phyloP scores from a whole-genome alignment of 2,329 filamentous ascomycete genomes.

The Chrysoporthe deuterocubensis region DNA sequence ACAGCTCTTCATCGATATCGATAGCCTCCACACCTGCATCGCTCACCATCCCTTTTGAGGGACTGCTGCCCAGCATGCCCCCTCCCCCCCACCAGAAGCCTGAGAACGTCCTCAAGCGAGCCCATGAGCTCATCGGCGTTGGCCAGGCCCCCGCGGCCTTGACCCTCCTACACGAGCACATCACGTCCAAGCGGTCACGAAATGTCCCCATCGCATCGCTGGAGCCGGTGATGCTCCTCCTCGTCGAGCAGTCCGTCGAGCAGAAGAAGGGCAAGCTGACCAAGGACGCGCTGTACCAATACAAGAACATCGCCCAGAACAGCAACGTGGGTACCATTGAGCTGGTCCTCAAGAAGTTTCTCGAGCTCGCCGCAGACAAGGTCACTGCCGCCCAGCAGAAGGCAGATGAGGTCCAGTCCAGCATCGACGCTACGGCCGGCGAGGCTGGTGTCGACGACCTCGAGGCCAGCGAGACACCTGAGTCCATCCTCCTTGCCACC shows the following conservation, averaged over 20 bases:
- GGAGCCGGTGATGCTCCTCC: conserved; percentile 97
- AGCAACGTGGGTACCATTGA: conserved; percentile 98
- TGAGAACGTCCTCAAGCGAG: conserved; percentile 98
- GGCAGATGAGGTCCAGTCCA: conserved; percentile 92
- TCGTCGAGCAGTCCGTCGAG: conserved; percentile 96
- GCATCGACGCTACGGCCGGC: conserved; percentile 74
- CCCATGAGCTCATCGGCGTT: conserved; percentile 98
- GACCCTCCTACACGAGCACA: conserved; percentile 96
- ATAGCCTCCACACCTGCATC: conserved; percentile 1
- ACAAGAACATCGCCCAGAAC: conserved; percentile 99
- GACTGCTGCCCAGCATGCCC: conserved; percentile 56
- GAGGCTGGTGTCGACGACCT: conserved; percentile 87
- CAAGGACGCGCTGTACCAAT: conserved; percentile 98
- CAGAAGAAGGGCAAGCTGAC: conserved; percentile 97
- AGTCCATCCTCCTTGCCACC: conserved; percentile 96
- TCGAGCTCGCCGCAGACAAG: conserved; percentile 94
- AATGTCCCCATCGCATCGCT: conserved; percentile 95
- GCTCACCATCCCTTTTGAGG: conserved; percentile 14
- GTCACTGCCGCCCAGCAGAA: conserved; percentile 95
- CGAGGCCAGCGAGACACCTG: conserved; percentile 95
- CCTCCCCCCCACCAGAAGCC: conserved; percentile 96
- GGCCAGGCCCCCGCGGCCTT: conserved; percentile 91
- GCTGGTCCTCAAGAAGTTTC: conserved; percentile 96
- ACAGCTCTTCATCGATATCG: background rate
- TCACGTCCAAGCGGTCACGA: conserved; percentile 95